Evolutionary conservation across 2,329 filamentous ascomycete genomes (phyloP), one percentile per base, ranked within the genome.

Genomic region (Rhexocercosporidium sp.): DNA sequence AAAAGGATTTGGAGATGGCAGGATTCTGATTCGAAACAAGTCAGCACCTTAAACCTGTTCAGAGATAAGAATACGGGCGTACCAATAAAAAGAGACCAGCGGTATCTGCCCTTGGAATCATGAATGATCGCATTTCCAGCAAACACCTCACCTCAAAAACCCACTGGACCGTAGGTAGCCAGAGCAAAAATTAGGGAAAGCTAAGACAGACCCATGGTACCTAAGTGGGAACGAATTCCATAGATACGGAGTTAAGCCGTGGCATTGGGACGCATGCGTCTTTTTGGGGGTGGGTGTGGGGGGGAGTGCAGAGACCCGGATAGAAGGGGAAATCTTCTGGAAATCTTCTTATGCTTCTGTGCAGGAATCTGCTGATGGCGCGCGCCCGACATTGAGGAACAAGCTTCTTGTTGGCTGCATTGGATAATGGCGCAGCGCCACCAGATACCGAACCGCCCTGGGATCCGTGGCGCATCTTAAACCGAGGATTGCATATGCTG

Each of bases 321-420:
- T 64, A 5, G 27, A 62, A 39, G 22, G 39, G 51, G 51, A 34
- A 64, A 31, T 14, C 51, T 64, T 57, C 51, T 57, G 27, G 62
- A 64, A 56, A 22, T n/a, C n/a, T 57, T 25, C 12, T 51, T 39
- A 57, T 44, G 12, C 62, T 64, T 64, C 51, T 14, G 14, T 47
- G 62, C 49, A 47, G 31, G 9, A 22, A 41, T n/a, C 25, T 46
- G 11, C 51, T 60, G 56, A 47, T 46, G 57, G 57, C 18, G 22
- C 41, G 20, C 39, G 57, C 37, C n/a, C 14, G 27, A 44, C 25
- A 18, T 37, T 2, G 20, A 25, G 57, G 9, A 31, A 46, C 27
- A 60, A 20, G 37, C 39, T 25, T 57, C 54, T 57, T 14, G 31
- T 57, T 25, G 57, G 22, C 57, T 60, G 25, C 27, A 20, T 29